Conservation (phyloP, 31 red algal species). For the Asparagopsis taxiformis region DNA sequence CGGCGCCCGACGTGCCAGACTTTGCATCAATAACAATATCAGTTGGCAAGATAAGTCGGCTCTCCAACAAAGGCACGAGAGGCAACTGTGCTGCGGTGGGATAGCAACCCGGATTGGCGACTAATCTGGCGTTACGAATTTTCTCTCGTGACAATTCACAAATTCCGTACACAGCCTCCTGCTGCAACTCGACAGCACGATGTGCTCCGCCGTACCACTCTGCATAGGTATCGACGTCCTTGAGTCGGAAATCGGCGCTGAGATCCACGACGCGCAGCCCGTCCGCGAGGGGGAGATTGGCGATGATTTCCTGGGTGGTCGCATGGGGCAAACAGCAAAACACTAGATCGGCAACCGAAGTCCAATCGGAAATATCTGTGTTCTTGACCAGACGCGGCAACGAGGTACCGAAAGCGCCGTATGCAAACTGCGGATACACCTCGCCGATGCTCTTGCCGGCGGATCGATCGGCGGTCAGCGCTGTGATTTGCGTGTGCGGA, state of each 20-base stretch:
- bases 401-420: slow-evolving; percentile 23
- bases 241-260: slow-evolving; percentile 90
- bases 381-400: slow-evolving; percentile 48
- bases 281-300: slow-evolving; percentile 44
- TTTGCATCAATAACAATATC: slow-evolving; percentile 97
- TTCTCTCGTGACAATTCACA: slow-evolving; percentile 67
- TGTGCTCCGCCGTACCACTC: slow-evolving; percentile 92
- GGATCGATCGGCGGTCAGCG: slow-evolving; percentile 68
- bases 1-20: slow-evolving; percentile 93
- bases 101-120: slow-evolving; percentile 98
- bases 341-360: slow-evolving; percentile 40
- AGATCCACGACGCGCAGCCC: slow-evolving; percentile 84
- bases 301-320: slow-evolving; percentile 73
- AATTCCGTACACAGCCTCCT: slow-evolving; percentile 93
- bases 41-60: slow-evolving; percentile 55
- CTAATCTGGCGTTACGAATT: slow-evolving; percentile 78
- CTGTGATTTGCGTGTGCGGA: slow-evolving; percentile 46
- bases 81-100: slow-evolving; percentile 89
- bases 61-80: slow-evolving; percentile 73
- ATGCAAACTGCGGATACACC: slow-evolving; percentile 84
- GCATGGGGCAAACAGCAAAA: slow-evolving; percentile 98
- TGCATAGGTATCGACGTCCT: slow-evolving; percentile 63
- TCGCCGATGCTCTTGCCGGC: slow-evolving; percentile 68
- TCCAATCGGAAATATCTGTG: slow-evolving; percentile 46
- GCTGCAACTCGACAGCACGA: slow-evolving; percentile 64